Evolutionary conservation across 73 alveolate genomes (phyloP).

Genomic region (Halteria grandinella): DNA sequence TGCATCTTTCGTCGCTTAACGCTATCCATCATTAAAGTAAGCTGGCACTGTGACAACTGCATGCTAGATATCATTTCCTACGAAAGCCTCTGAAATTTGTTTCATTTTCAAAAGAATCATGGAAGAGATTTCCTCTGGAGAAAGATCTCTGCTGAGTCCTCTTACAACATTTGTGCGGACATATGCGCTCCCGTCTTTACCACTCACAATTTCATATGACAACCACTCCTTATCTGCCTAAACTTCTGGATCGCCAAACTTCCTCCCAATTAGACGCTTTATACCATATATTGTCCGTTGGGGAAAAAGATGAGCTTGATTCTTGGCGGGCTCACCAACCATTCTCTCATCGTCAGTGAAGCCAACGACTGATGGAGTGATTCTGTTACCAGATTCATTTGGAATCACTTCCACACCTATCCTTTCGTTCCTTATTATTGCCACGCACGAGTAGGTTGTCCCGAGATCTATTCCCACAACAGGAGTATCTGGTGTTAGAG

Average conservation of each 20-base stretch:
- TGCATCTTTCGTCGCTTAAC: slow-evolving; percentile 92
- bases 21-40: slow-evolving; percentile 90
- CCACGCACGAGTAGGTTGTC: slow-evolving; percentile 90
- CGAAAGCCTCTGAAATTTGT: slow-evolving; percentile 70
- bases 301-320: slow-evolving; percentile 75
- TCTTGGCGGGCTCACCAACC: slow-evolving; percentile 87
- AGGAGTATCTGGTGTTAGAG: too few relatives aligned
- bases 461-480: slow-evolving; percentile 88
- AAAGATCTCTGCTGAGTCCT: slow-evolving; percentile 72
- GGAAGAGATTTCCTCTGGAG: slow-evolving; percentile 90
- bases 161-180: slow-evolving; percentile 73
- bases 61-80: slow-evolving; percentile 78
- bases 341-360: slow-evolving; percentile 81
- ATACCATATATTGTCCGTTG: slow-evolving; percentile 84
- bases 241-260: slow-evolving; percentile 75
- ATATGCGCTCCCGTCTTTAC: slow-evolving; percentile 82
- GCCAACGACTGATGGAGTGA: slow-evolving; percentile 93
- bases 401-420: slow-evolving; percentile 86
- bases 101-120: slow-evolving; percentile 84
- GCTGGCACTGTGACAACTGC: slow-evolving; percentile 95
- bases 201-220: slow-evolving; percentile 80
- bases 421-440: slow-evolving; percentile 72
- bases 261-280: slow-evolving; percentile 91
- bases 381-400: slow-evolving; percentile 81
- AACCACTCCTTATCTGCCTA: slow-evolving; percentile 84